Conservation (phyloP, 805 yeast species). For the Nakazawaea ernobii region DNA sequence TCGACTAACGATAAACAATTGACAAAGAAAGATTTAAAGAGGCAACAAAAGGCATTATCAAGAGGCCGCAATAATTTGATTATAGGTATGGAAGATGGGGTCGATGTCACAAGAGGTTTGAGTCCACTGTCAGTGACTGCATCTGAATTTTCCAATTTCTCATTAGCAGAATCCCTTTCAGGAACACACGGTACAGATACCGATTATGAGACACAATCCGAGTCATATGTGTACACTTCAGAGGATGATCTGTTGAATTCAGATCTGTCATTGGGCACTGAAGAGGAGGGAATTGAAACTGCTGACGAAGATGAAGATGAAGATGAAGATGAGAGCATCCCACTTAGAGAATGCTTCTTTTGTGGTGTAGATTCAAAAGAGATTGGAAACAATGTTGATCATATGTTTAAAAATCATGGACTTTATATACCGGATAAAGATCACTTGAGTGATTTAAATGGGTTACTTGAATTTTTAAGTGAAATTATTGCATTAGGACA, state of each 20-base stretch:
- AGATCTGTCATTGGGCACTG: background rate
- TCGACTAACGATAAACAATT: conserved; percentile 25
- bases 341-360: conserved; percentile 41
- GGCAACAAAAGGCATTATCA: conserved; percentile 16
- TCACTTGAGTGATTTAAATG: conserved; percentile 30
- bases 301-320: conserved; percentile 20
- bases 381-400: conserved; percentile 26
- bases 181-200: conserved; percentile 13
- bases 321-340: conserved; percentile 23
- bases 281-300: conserved; percentile 10
- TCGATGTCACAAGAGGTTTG: conserved; percentile 24
- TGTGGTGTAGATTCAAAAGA: conserved; percentile 36
- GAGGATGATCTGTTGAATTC: conserved; percentile 16
- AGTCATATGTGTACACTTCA: conserved; percentile 21
- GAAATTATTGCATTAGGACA: conserved; percentile 32
- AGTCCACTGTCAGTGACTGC: conserved; percentile 53
- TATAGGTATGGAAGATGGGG: conserved; percentile 3
- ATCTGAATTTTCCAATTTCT: conserved; percentile 51
- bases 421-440: conserved; percentile 39
- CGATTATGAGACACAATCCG: conserved; percentile 33
- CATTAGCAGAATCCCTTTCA: conserved; percentile 37
- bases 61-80: conserved; percentile 22
- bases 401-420: conserved; percentile 40
- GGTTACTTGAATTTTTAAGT: conserved; percentile 29
- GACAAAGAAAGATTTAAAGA: conserved; percentile 34